Percentiles rank a stretch among this genome's conserved stretches.
Conservation (phyloP, 1,139 yeast species). For the Trichomonascaceae sp. region DNA sequence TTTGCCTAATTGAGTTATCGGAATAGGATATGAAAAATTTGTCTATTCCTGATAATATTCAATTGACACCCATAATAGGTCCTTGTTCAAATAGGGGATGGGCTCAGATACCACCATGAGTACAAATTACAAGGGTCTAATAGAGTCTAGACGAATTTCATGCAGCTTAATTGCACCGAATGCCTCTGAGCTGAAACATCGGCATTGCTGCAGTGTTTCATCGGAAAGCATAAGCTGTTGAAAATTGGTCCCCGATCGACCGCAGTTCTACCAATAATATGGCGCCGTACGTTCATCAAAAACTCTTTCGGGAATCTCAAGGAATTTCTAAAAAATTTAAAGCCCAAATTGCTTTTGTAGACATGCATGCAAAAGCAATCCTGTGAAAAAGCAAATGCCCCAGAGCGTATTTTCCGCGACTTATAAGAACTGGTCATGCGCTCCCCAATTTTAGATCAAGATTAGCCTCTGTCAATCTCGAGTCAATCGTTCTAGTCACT, state of each 20-base stretch:
- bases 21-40: no score
- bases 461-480: not conserved
- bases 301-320: not conserved
- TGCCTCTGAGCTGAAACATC: not conserved
- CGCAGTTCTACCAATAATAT: not conserved
- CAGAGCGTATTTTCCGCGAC: not conserved
- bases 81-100: not conserved
- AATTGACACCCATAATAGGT: not conserved
- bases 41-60: not conserved
- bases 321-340: not conserved
- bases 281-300: not conserved
- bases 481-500: not conserved
- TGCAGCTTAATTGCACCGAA: not conserved
- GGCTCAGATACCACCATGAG: not conserved
- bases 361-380: not conserved
- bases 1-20: not conserved
- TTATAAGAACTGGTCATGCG: not conserved
- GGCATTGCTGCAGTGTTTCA: not conserved
- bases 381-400: not conserved
- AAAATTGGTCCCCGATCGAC: not conserved
- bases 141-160: not conserved
- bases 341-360: not conserved
- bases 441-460: not conserved
- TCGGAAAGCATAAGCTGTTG: not conserved
- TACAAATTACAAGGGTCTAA: not conserved